These are phyloP conservation scores for Russula emetica DNA, from an alignment of 768 basidiomycete species.

Conservation along the genomic window DNA sequence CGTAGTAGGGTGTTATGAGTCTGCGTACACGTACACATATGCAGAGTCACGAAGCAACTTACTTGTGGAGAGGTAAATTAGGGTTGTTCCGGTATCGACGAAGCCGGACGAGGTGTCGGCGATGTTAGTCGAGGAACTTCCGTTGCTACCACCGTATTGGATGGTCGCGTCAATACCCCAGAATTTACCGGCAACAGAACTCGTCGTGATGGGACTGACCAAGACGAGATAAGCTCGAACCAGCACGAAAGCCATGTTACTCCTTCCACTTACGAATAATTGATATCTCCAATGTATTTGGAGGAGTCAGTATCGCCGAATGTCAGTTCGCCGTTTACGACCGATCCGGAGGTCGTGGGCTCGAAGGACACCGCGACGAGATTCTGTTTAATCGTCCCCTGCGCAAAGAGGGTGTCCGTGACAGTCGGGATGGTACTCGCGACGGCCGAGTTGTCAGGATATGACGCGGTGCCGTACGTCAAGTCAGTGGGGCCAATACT, in stretches of 20 bases:
- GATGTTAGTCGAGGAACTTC: constrained; percentile 21
- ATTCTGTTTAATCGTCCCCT: constrained; percentile 31
- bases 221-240: constrained; percentile 1
- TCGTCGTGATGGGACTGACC: constrained; percentile 33
- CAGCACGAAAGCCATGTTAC: background rate
- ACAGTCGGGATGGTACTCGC: constrained; percentile 47
- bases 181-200: constrained; percentile 33
- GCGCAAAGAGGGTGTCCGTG: constrained; percentile 38
- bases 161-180: constrained; percentile 39
- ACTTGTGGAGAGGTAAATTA: constrained; percentile 35
- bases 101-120: constrained; percentile 33
- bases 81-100: constrained; percentile 39
- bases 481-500: constrained; percentile 64
- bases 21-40: constrained; percentile 4
- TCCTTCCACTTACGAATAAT: constrained; percentile 30
- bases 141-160: constrained; percentile 29
- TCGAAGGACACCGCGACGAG: constrained; percentile 35
- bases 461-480: constrained; percentile 41
- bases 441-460: constrained; percentile 16
- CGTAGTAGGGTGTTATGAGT: constrained; percentile 22
- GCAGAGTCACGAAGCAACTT: constrained; percentile 8
- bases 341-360: constrained; percentile 29
- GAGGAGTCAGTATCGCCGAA: constrained; percentile 34
- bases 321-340: constrained; percentile 38
- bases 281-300: constrained; percentile 36